Evolutionary conservation across 2,329 filamentous ascomycete species (phyloP).

Genomic region (Allantophomopsis lycopodina): DNA sequence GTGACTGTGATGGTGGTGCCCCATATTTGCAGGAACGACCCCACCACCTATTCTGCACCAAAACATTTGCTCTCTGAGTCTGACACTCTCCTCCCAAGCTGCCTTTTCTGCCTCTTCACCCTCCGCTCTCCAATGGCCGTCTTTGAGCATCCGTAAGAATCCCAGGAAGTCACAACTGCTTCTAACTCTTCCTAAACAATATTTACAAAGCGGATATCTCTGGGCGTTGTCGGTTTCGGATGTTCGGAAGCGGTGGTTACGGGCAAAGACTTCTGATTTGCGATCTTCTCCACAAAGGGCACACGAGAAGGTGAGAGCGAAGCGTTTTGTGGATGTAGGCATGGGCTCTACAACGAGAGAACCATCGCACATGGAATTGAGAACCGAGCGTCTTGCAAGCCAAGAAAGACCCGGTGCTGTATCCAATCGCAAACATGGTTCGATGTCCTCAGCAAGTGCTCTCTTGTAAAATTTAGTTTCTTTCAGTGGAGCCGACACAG

Average conservation of each 20-base stretch:
- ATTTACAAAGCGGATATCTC: conserved; percentile 78
- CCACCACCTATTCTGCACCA: conserved; percentile 90
- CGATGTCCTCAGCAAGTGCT: conserved; percentile 76
- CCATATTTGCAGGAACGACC: conserved; percentile 47
- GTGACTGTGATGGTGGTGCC: conserved; percentile 8
- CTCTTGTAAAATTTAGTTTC: conserved; percentile 94
- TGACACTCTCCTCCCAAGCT: conserved; percentile 90
- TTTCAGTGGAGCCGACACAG: conserved; percentile 48
- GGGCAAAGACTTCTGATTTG: conserved; percentile 54
- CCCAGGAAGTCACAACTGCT: conserved; percentile 87
- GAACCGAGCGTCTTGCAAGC: conserved; percentile 75
- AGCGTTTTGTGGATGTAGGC: conserved; percentile 36
- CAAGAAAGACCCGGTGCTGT: conserved; percentile 83
- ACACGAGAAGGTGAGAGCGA: conserved; percentile 37
- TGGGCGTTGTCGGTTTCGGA: conserved; percentile 79
- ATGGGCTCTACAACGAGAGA: conserved; percentile 83
- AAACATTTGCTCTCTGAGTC: conserved; percentile 88
- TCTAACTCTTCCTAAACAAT: conserved; percentile 72
- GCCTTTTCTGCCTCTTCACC: conserved; percentile 72
- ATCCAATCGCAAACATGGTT: conserved; percentile 84
- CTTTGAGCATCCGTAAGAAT: conserved; percentile 81
- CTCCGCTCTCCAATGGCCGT: conserved; percentile 80
- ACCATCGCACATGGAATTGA: conserved; percentile 73
- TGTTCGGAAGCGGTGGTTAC: conserved; percentile 79
- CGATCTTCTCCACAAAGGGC: conserved; percentile 79